Conservation (phyloP, 495 filamentous ascomycete genomes). For the Podospora sp. region DNA sequence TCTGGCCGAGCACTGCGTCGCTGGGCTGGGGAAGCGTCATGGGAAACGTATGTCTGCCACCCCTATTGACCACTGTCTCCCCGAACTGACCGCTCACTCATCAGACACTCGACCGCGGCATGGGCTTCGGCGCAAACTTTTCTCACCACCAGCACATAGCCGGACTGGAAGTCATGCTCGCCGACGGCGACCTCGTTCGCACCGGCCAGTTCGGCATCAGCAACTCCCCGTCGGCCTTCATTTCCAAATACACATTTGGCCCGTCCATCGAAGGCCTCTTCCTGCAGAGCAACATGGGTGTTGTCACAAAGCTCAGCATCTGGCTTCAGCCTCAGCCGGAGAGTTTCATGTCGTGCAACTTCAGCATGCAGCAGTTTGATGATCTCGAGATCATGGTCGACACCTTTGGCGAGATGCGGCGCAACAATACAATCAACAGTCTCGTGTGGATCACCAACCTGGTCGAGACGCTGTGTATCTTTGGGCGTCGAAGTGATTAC, state of each 20-base stretch:
- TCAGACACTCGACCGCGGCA: constrained; percentile 39
- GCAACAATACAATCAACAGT: constrained; percentile 39
- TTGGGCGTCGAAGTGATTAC: constrained; percentile 48
- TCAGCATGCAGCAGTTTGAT: constrained; percentile 50
- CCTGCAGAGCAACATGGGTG: constrained; percentile 51
- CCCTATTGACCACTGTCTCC: background rate
- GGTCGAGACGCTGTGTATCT: constrained; percentile 52
- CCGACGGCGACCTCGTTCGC: constrained; percentile 49
- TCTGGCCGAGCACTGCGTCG: constrained; percentile 58
- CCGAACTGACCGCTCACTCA: background rate
- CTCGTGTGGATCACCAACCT: constrained; percentile 51
- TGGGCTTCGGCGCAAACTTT: constrained; percentile 51
- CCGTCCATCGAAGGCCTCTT: constrained; percentile 54
- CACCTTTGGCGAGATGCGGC: constrained; percentile 42
- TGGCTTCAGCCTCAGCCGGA: constrained; percentile 51
- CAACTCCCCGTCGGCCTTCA: constrained; percentile 44
- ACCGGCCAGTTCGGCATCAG: constrained; percentile 55
- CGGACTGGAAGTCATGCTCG: constrained; percentile 55
- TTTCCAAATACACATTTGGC: constrained; percentile 52
- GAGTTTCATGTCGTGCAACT: constrained; percentile 53
- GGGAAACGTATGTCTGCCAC: constrained; percentile 47
- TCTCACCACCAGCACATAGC: constrained; percentile 52
- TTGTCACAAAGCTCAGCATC: constrained; percentile 54
- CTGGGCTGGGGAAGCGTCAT: constrained; percentile 61
- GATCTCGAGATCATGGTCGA: constrained; percentile 49